Conservation (phyloP, 108 stramenopile genomes). For the Schizochytrium sp. region DNA sequence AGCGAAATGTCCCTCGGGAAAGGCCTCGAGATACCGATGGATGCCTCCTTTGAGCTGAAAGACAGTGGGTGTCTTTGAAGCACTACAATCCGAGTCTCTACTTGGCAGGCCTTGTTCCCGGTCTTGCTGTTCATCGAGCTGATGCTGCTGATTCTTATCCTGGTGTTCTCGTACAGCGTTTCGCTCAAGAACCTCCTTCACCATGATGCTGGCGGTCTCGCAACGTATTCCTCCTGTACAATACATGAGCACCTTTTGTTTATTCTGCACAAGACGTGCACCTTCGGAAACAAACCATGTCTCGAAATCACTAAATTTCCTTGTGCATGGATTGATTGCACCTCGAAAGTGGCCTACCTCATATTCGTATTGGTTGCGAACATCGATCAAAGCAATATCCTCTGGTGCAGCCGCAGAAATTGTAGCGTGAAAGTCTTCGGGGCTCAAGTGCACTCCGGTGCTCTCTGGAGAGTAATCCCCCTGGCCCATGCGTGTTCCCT, state of each 20-base stretch:
- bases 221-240: conserved; percentile 8
- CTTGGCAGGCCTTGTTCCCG: not conserved
- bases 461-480: not conserved
- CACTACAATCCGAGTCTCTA: not conserved
- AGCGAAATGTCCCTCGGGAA: not conserved
- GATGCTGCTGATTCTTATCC: not conserved
- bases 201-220: not conserved
- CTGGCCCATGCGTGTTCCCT: not conserved
- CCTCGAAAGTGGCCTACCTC: not conserved
- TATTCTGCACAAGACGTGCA: not conserved
- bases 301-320: not conserved
- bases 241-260: conserved; percentile 11
- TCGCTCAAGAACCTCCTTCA: not conserved
- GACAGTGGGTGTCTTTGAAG: not conserved
- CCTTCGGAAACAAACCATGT: not conserved
- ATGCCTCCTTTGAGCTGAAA: not conserved
- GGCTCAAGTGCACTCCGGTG: not conserved
- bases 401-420: not conserved
- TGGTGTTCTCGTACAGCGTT: too few relatives aligned
- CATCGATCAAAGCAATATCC: not conserved
- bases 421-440: not conserved
- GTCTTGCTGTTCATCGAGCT: not conserved
- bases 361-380: not conserved
- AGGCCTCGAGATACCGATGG: not conserved
- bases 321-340: not conserved